Evolutionary conservation across 2,329 filamentous ascomycete genomes (phyloP).

Genomic region (Dothideomycetes sp.): DNA sequence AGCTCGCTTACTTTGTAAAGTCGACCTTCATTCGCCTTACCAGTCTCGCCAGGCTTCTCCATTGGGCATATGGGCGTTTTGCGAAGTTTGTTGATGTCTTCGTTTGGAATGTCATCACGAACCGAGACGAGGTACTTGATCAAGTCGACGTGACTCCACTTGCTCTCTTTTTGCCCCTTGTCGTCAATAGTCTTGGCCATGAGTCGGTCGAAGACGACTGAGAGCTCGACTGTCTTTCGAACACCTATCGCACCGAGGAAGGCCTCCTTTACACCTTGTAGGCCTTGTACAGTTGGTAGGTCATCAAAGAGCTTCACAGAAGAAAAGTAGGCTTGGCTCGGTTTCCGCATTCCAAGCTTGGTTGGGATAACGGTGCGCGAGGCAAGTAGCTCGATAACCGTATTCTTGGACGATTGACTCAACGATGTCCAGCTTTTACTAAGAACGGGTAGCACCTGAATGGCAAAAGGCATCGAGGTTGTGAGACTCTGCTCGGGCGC

Average conservation of each 20-base stretch:
- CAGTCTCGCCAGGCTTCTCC: constrained; percentile 41
- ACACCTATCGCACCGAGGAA: constrained; percentile 76
- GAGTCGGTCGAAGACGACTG: constrained; percentile 82
- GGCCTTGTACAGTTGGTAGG: constrained; percentile 66
- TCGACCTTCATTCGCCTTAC: constrained; percentile 18
- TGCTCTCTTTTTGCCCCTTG: constrained; percentile 36
- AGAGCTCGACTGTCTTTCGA: constrained; percentile 87
- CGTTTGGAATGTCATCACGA: constrained; percentile 70
- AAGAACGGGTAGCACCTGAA: constrained; percentile 64
- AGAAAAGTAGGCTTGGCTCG: constrained; percentile 79
- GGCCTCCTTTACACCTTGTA: constrained; percentile 79
- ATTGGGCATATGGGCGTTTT: constrained; percentile 74
- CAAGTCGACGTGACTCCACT: constrained; percentile 88
- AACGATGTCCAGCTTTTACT: constrained; percentile 89
- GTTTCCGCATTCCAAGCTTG: constrained; percentile 77
- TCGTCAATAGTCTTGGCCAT: constrained; percentile 48
- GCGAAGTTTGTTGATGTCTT: constrained; percentile 69
- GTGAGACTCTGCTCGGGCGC: constrained; percentile 59
- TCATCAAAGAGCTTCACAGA: constrained; percentile 94
- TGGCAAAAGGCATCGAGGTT: constrained; percentile 60
- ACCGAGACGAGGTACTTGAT: constrained; percentile 93
- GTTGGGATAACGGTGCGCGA: constrained; percentile 73
- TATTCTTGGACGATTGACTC: constrained; percentile 52
- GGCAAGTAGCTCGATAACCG: constrained; percentile 54
- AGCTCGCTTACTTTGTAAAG: constrained; percentile 67